These are phyloP conservation scores for Dioscorea dumetorum DNA, from an alignment of 106 monocot species.

Conservation along the genomic window DNA sequence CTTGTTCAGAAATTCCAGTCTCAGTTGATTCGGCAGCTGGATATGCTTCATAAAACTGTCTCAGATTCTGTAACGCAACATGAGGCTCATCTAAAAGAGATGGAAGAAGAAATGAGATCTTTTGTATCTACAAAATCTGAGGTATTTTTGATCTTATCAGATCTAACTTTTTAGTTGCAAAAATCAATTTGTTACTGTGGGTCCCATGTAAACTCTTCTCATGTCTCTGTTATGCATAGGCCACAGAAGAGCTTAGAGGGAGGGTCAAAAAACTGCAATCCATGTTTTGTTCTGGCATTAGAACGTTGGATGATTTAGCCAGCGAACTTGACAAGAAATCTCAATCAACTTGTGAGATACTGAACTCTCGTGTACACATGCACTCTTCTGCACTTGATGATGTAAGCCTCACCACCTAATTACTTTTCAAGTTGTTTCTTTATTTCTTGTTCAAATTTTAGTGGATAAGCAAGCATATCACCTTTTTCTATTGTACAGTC, in stretches of 20 bases:
- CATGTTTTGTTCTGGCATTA: conserved; percentile 35
- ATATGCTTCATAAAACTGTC: conserved; percentile 44
- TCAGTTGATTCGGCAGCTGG: conserved; percentile 44
- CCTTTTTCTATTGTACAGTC: conserved; percentile 20
- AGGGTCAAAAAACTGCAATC: conserved; percentile 47
- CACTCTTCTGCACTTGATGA: conserved; percentile 54
- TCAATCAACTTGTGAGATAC: conserved; percentile 33
- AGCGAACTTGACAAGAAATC: conserved; percentile 54
- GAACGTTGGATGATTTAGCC: conserved; percentile 37
- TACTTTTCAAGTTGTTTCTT: not conserved
- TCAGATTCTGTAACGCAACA: conserved; percentile 53
- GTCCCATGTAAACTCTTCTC: too few relatives aligned
- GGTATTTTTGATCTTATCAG: conserved; percentile 12
- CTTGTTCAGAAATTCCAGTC: conserved; percentile 43
- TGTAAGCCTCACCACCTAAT: conserved; percentile 20
- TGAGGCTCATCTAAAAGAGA: conserved; percentile 61
- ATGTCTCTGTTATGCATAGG: conserved; percentile 12
- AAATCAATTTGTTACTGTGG: too few relatives aligned
- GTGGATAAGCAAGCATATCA: not conserved
- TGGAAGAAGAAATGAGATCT: conserved; percentile 54
- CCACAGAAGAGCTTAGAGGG: conserved; percentile 42
- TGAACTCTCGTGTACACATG: conserved; percentile 43
- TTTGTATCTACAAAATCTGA: conserved; percentile 51
- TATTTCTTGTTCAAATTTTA: not conserved
- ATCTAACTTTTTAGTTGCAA: too few relatives aligned